Conservation (phyloP, 2,329 filamentous ascomycete genomes). For the Penicillium sp. region DNA sequence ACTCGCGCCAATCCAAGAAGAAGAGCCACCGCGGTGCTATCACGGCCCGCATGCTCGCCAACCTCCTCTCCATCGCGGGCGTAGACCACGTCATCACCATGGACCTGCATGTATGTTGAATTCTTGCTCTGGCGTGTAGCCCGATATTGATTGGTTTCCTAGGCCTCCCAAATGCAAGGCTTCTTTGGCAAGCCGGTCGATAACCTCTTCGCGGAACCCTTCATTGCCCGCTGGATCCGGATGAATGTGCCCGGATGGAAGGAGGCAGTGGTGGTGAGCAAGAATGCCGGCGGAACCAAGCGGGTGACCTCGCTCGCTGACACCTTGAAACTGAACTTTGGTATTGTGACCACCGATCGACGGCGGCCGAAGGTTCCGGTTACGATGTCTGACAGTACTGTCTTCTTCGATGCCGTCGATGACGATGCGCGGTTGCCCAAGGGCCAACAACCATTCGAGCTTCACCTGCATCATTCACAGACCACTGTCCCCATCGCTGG, state of each 20-base stretch:
- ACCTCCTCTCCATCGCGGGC: constrained; percentile 86
- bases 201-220: constrained; percentile 91
- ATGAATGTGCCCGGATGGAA: constrained; percentile 83
- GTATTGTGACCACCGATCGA: constrained; percentile 69
- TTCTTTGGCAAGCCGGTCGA: constrained; percentile 98
- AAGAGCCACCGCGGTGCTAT: constrained; percentile 96
- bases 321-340: constrained; percentile 94
- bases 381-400: constrained; percentile 74
- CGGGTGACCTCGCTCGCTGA: constrained; percentile 94
- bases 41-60: constrained; percentile 94
- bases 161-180: constrained; percentile 95
- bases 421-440: constrained; percentile 34
- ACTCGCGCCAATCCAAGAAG: constrained; percentile 98
- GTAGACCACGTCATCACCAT: constrained; percentile 98
- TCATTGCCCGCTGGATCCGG: constrained; percentile 93
- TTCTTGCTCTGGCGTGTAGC: background rate
- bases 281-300: constrained; percentile 97
- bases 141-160: constrained; percentile 18
- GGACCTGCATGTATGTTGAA: constrained; percentile 72
- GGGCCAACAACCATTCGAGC: constrained; percentile 29
- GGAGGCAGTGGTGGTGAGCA: constrained; percentile 91
- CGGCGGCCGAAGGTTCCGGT: constrained; percentile 51
- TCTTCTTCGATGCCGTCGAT: constrained; percentile 64
- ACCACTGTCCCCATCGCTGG: constrained; percentile 20
- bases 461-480: constrained; percentile 24